Percentiles rank a stretch among this genome's conserved stretches.
Evolutionary conservation across 2,329 filamentous ascomycete species (phyloP).

Genomic region (Botrytis byssoidea): DNA sequence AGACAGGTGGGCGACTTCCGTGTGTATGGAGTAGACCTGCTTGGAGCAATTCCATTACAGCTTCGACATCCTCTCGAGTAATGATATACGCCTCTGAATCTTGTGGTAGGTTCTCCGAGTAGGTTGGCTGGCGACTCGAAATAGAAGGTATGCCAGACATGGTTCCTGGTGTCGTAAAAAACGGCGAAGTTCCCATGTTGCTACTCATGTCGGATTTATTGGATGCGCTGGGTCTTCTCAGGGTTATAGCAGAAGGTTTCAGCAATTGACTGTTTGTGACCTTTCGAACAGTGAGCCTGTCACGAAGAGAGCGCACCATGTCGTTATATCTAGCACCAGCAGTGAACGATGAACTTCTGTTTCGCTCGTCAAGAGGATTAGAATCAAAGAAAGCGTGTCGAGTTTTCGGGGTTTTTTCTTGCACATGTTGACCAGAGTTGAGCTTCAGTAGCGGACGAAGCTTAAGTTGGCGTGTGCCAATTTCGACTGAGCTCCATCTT

Average conservation of each 20-base stretch:
- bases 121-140: not conserved
- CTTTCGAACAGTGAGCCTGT: slow-evolving; percentile 29
- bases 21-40: not conserved
- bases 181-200: not conserved
- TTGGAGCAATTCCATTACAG: slow-evolving; percentile 27
- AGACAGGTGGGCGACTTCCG: not conserved
- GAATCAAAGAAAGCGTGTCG: slow-evolving; percentile 13
- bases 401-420: not conserved
- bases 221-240: slow-evolving; percentile 29
- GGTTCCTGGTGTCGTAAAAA: not conserved
- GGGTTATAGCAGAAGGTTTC: slow-evolving; percentile 31
- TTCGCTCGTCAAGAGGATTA: slow-evolving; percentile 9
- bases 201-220: not conserved
- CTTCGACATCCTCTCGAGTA: slow-evolving; percentile 32
- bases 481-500: slow-evolving; percentile 35
- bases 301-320: slow-evolving; percentile 29
- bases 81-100: slow-evolving; percentile 29
- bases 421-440: not conserved
- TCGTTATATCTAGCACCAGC: slow-evolving; percentile 25
- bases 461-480: slow-evolving; percentile 24
- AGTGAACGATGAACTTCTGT: slow-evolving; percentile 25
- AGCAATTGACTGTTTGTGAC: slow-evolving; percentile 17
- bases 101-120: slow-evolving; percentile 5
- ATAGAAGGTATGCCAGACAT: not conserved
- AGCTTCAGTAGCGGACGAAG: not conserved